Base-by-base conservation (phyloP, 192 early-diverging fungal species). In the Coemansia furcata region DNA sequence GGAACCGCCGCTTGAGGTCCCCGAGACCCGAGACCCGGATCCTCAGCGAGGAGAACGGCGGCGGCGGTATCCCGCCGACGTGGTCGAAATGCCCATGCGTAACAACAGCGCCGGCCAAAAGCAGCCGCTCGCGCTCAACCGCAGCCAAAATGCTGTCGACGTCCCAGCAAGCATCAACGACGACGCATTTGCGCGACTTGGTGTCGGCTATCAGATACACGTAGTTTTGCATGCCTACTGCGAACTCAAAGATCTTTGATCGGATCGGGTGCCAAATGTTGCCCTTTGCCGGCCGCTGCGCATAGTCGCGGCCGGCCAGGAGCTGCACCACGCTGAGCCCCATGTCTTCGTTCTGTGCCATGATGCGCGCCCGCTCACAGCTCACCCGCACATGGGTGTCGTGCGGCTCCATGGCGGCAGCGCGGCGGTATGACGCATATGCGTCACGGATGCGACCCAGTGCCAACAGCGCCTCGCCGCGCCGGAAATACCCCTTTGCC, bases 131-230 rank as follows among this genome's bases (percentile, higher is more conserved):
- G 39, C 80, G 69, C 66, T 87, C 76, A 8, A 91, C 63, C 43
- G 84, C 85, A 19, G 82, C 85, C 40, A 90, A 30, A 39, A 96
- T 89, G 4, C 91, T 93, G 71, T 95, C 93, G 35, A 95, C 83
- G 72, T 96, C 95, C 95, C 95, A 96, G 82, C 94, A 96, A 84
- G 93, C 89, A 71, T 98, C 95, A 17, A 98, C 86, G 9, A 96
- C 86, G 3, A 94, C 69, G 66, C 91, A 93, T 63, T 93, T 84
- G 59, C 85, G 84, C 57, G 85, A 86, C 12, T 84, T 78, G 30
- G 68, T 68, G 71, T 95, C 91, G 32, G 78, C 93, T 11, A 96
- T 78, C 23, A 95, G 62, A 74, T 97, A 94, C 19, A 95, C 85
- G 64, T 89, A 93, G 77, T 97, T 97, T 49, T 84, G 85, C 93